Evolutionary conservation across 345 rosid genomes (phyloP).

Genomic region (Trapa bicornis): DNA sequence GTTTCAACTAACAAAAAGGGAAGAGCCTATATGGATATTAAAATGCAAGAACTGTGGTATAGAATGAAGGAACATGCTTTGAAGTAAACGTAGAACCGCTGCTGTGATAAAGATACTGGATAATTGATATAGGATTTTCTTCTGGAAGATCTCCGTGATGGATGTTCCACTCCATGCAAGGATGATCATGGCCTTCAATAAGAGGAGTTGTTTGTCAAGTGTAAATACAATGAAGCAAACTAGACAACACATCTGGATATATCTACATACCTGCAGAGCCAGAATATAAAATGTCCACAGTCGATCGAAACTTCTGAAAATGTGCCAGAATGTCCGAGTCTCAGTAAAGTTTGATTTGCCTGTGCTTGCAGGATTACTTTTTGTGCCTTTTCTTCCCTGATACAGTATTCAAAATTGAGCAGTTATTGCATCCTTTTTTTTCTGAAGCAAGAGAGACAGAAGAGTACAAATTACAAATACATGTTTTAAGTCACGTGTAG

Average conservation of each 20-base stretch:
- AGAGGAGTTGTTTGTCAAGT: background rate
- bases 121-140: constrained; percentile 51
- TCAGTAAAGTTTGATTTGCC: constrained; percentile 94
- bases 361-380: constrained; percentile 42
- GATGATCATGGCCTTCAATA: constrained; percentile 64
- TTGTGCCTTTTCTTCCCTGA: constrained; percentile 52
- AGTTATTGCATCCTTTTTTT: background rate
- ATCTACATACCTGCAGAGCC: constrained; percentile 63
- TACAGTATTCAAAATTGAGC: constrained; percentile 7
- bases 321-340: constrained; percentile 90
- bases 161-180: constrained; percentile 63
- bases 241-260: background rate
- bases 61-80: constrained; percentile 32
- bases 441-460: constrained; percentile 2
- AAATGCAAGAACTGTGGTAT: background rate
- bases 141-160: constrained; percentile 39
- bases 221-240: background rate
- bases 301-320: constrained; percentile 87
- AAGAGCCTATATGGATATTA: background rate
- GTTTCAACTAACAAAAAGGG: too few species aligned
- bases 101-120: constrained; percentile 93
- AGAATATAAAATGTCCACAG: constrained; percentile 85
- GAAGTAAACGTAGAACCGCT: constrained; percentile 75
- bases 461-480: constrained; percentile 21
- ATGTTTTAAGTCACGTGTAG: constrained; percentile 46